Evolutionary conservation across 306 rosid species (phyloP).

Genomic region (Begonia fuchsioides): DNA sequence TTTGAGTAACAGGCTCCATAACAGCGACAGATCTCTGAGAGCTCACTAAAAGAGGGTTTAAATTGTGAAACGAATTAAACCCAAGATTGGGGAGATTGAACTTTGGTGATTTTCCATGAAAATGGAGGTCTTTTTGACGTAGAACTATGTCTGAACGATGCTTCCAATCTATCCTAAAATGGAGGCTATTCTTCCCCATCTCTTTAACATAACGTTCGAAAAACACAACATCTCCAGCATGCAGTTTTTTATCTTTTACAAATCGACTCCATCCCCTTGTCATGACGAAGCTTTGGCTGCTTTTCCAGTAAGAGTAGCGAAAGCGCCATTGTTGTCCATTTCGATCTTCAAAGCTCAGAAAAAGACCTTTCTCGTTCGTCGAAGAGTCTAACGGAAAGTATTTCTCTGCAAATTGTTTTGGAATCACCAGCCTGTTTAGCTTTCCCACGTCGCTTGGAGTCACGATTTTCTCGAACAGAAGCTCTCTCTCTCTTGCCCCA

Average conservation of each 20-base stretch:
- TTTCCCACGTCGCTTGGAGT: constrained; percentile 91
- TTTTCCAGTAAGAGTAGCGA: constrained; percentile 83
- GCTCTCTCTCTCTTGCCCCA: constrained; percentile 35
- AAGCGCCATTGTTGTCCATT: constrained; percentile 69
- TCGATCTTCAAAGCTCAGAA: constrained; percentile 55
- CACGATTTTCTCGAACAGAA: constrained; percentile 78
- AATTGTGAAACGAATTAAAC: too few relatives aligned
- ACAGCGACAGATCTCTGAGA: too few relatives aligned
- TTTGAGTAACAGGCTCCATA: too few relatives aligned
- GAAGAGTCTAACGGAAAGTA: constrained; percentile 31
- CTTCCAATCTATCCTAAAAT: too few relatives aligned
- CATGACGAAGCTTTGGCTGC: constrained; percentile 91
- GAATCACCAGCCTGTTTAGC: constrained; percentile 79
- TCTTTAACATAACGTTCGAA: constrained; percentile 12
- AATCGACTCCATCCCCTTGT: constrained; percentile 93
- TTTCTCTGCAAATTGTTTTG: constrained; percentile 74
- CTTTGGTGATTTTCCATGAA: too few relatives aligned
- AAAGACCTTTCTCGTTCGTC: too few relatives aligned
- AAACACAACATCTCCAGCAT: constrained; percentile 72
- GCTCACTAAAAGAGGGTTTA: too few relatives aligned
- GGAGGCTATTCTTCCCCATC: too few relatives aligned
- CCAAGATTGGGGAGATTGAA: too few relatives aligned
- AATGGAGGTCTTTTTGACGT: too few relatives aligned
- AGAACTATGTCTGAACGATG: too few relatives aligned
- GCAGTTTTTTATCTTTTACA: constrained; percentile 74